These are phyloP conservation scores for Lentinula raphanica DNA, from an alignment of 768 basidiomycete species.

Conservation along the genomic window DNA sequence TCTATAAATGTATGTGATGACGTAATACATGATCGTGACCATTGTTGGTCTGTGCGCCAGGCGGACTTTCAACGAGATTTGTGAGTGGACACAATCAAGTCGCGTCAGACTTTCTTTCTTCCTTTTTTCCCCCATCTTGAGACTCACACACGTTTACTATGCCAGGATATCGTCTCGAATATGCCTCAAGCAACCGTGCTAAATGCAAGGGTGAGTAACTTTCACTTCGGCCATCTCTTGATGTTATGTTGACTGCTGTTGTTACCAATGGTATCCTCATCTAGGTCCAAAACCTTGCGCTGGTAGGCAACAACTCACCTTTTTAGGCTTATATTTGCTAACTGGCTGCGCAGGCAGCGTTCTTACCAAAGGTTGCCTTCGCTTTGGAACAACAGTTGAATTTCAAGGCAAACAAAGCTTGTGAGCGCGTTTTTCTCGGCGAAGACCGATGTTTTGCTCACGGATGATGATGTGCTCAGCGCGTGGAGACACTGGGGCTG, in stretches of 20 bases:
- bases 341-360: conserved; percentile 44
- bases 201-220: conserved; percentile 69
- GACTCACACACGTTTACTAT: conserved; percentile 28
- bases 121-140: conserved; percentile 16
- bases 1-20: neutral
- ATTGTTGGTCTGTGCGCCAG: conserved; percentile 40
- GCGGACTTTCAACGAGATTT: conserved; percentile 41
- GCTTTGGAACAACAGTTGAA: conserved; percentile 73
- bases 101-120: conserved; percentile 27
- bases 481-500: conserved; percentile 93
- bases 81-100: conserved; percentile 23
- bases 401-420: conserved; percentile 64
- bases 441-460: neutral
- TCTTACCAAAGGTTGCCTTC: conserved; percentile 67
- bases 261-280: conserved; percentile 11
- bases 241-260: neutral
- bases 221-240: neutral
- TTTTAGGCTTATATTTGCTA: neutral
- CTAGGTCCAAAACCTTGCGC: conserved; percentile 73
- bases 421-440: conserved; percentile 33
- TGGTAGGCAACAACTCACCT: conserved; percentile 37
- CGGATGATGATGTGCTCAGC: conserved; percentile 28
- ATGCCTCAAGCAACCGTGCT: conserved; percentile 58
- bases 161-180: conserved; percentile 74
- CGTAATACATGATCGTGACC: conserved; percentile 9